These are phyloP conservation scores for Alternaria triticimaculans DNA, from an alignment of 2,329 filamentous ascomycete species.

Conservation along the genomic window DNA sequence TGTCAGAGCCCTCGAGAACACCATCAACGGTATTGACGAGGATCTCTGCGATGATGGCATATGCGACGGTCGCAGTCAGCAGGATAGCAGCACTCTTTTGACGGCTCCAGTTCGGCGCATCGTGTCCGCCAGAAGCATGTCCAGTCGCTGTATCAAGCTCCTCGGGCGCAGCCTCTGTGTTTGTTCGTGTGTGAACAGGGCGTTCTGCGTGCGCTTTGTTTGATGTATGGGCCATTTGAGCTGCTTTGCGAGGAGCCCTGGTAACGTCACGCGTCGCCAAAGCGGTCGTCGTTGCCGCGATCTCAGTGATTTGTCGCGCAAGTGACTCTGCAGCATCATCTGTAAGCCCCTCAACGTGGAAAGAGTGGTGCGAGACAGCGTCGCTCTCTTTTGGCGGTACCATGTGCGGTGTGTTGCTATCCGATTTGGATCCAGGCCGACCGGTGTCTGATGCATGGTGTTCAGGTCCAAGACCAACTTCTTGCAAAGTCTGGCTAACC, in stretches of 20 bases:
- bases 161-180: slow-evolving; percentile 59
- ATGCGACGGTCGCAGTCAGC: slow-evolving; percentile 85
- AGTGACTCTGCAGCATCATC: slow-evolving; percentile 82
- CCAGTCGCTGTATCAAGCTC: slow-evolving; percentile 54
- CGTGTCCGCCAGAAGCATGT: slow-evolving; percentile 70
- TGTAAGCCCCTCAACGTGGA: slow-evolving; percentile 70
- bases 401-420: slow-evolving; percentile 42
- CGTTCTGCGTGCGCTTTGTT: slow-evolving; percentile 48
- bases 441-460: slow-evolving; percentile 55
- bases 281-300: slow-evolving; percentile 88
- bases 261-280: slow-evolving; percentile 81
- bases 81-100: slow-evolving; percentile 89
- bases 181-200: slow-evolving; percentile 47
- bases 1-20: slow-evolving; percentile 86
- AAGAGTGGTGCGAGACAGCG: slow-evolving; percentile 53
- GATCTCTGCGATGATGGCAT: slow-evolving; percentile 97
- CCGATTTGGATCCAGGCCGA: slow-evolving; percentile 28
- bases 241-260: slow-evolving; percentile 59
- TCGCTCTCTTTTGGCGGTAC: slow-evolving; percentile 47
- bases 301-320: slow-evolving; percentile 87
- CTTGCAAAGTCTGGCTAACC: slow-evolving; percentile 84
- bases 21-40: slow-evolving; percentile 96
- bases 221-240: slow-evolving; percentile 49
- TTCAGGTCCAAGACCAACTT: slow-evolving; percentile 72
- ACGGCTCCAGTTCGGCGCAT: slow-evolving; percentile 98